Percentiles rank a stretch among this genome's conserved stretches.
These are phyloP conservation scores for Corymbia maculata DNA, from an alignment of 345 rosid genomes.

Conservation along the genomic window DNA sequence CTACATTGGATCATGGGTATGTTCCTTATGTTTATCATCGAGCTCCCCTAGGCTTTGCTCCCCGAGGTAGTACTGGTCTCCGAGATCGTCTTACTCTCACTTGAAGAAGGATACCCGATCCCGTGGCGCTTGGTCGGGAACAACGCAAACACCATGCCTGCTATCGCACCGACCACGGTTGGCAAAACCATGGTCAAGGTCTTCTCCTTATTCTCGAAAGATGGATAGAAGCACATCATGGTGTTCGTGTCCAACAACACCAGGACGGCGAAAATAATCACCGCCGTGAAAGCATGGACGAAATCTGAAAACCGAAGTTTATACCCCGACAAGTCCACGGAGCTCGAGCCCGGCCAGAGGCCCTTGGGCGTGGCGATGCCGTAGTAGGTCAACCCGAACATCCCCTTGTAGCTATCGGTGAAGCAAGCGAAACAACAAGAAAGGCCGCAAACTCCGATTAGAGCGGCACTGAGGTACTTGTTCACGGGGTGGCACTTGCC, in stretches of 20 bases:
- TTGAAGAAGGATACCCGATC: constrained; percentile 46
- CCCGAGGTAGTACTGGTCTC: not conserved
- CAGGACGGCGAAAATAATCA: constrained; percentile 41
- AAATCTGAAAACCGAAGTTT: constrained; percentile 52
- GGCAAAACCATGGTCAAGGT: constrained; percentile 54
- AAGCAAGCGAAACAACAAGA: constrained; percentile 57
- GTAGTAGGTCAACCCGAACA: constrained; percentile 33
- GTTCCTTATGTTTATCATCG: not conserved
- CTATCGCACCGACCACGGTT: constrained; percentile 42
- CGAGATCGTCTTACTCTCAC: not conserved
- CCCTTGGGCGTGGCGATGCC: constrained; percentile 56
- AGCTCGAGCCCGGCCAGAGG: constrained; percentile 39
- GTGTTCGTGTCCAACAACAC: constrained; percentile 55
- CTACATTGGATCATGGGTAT: not conserved
- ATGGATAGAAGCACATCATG: constrained; percentile 55
- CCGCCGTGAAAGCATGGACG: constrained; percentile 43
- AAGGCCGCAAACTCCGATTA: constrained; percentile 52
- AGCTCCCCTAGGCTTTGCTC: not conserved
- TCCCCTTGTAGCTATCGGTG: constrained; percentile 65
- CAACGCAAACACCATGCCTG: constrained; percentile 37
- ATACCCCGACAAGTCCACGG: constrained; percentile 31
- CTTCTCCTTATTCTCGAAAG: constrained; percentile 37
- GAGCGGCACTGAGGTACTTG: constrained; percentile 44
- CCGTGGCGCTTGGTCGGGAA: constrained; percentile 75
- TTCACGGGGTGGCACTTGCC: constrained; percentile 48